These are phyloP conservation scores for Boletus sp. DNA, from an alignment of 768 basidiomycete species.

Conservation along the genomic window DNA sequence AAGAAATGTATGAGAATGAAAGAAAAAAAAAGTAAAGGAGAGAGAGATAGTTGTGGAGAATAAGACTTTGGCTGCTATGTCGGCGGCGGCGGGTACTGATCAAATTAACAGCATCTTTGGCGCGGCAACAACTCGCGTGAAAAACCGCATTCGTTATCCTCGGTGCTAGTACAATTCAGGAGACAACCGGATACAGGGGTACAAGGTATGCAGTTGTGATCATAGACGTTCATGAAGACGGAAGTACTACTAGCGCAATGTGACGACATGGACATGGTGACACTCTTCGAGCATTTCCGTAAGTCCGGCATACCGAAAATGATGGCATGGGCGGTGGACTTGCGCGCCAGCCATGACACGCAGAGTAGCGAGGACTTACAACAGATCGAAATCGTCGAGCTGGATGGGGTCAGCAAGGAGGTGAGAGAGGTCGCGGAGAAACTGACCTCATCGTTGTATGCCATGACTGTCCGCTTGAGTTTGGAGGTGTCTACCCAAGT, in stretches of 20 bases:
- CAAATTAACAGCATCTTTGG: constrained; percentile 9
- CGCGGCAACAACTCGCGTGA: constrained; percentile 22
- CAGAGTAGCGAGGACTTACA: constrained; percentile 39
- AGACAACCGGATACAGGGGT: background rate
- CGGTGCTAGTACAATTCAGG: background rate
- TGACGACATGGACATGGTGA: background rate
- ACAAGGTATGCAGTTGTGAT: background rate
- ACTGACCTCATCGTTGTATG: constrained; percentile 91
- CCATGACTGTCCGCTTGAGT: constrained; percentile 91
- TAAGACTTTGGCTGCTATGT: constrained; percentile 1
- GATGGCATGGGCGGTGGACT: background rate
- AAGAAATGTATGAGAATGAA: constrained; percentile 8
- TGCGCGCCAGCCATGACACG: background rate
- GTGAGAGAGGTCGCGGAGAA: background rate
- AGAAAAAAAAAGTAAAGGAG: constrained; percentile 4
- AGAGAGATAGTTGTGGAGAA: constrained; percentile 7
- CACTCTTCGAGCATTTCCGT: background rate
- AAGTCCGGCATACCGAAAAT: background rate
- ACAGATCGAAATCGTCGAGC: constrained; percentile 93
- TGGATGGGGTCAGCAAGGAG: constrained; percentile 32
- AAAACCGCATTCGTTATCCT: constrained; percentile 8
- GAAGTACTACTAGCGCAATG: background rate
- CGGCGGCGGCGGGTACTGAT: constrained; percentile 1
- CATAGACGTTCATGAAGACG: background rate
- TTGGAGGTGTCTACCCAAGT: constrained; percentile 99